Percentiles rank a stretch among this genome's conserved stretches.
phyloP scores from a whole-genome alignment of 2,329 filamentous ascomycete genomes.

The Apiospora saccharicola region DNA sequence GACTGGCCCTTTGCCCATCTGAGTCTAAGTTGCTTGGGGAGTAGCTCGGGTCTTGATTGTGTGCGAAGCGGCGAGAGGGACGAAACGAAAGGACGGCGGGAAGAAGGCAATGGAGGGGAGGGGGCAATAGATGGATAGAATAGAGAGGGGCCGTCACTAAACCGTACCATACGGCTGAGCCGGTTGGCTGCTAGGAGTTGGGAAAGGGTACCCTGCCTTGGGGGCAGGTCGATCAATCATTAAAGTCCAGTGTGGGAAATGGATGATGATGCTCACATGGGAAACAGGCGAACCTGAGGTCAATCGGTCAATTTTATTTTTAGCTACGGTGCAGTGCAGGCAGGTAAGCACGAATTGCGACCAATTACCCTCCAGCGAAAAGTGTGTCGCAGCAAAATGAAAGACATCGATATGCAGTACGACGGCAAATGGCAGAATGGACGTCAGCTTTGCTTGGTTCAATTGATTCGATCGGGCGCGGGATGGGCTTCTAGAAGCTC shows the following conservation, averaged over 20 bases:
- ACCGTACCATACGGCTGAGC: conserved; percentile 18
- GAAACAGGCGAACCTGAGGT: background rate
- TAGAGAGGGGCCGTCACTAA: conserved; percentile 21
- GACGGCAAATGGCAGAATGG: background rate
- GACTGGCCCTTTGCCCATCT: conserved; percentile 17
- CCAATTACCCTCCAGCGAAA: background rate
- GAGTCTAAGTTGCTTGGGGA: conserved; percentile 1
- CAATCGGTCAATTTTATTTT: conserved; percentile 1
- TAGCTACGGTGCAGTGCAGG: background rate
- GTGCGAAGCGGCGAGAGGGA: conserved; percentile 11
- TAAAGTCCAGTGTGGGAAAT: background rate
- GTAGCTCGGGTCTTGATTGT: background rate
- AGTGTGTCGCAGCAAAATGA: conserved; percentile 5
- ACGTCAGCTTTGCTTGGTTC: background rate
- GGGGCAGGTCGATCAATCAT: conserved; percentile 10
- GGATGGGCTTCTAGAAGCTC: conserved; percentile 20
- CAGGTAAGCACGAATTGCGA: background rate
- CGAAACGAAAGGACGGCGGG: conserved; percentile 15
- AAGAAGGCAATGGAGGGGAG: conserved; percentile 2
- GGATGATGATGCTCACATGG: background rate
- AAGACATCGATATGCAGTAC: background rate
- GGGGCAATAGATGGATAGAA: background rate
- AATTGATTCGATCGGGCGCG: conserved; percentile 6
- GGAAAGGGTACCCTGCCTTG: conserved; percentile 17
- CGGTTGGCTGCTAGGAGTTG: conserved; percentile 13